A percentile compares a stretch with the other conserved stretches of the same genome.
These are phyloP conservation scores for Pseudonitzschia delicatissima DNA, from an alignment of 108 stramenopile genomes.

Conservation along the genomic window DNA sequence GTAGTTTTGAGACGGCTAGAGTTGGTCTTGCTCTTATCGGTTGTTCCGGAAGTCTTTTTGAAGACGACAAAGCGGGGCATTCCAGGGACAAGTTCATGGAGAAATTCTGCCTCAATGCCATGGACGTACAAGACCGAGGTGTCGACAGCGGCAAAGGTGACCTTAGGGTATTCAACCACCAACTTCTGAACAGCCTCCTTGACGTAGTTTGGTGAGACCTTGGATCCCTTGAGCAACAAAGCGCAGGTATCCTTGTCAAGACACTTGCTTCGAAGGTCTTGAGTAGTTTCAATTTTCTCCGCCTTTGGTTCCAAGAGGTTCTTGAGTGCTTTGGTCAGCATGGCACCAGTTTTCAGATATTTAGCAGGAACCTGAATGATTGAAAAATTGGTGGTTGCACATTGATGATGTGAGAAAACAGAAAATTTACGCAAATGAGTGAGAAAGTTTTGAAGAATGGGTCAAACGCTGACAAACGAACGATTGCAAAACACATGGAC, in stretches of 20 bases:
- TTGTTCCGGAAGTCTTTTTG: slow-evolving; percentile 69
- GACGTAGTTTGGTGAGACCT: slow-evolving; percentile 60
- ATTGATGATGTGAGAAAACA: neutral
- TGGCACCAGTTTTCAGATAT: slow-evolving; percentile 75
- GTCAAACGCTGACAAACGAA: neutral
- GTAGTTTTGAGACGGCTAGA: slow-evolving; percentile 64
- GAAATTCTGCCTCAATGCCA: slow-evolving; percentile 66
- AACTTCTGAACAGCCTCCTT: slow-evolving; percentile 81
- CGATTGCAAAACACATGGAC: neutral
- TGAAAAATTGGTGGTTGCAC: neutral
- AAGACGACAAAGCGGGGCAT: slow-evolving; percentile 81
- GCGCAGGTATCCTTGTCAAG: slow-evolving; percentile 75
- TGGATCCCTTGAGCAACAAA: slow-evolving; percentile 73
- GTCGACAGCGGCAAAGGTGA: slow-evolving; percentile 79
- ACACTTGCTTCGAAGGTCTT: slow-evolving; percentile 80
- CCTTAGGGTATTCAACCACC: slow-evolving; percentile 63
- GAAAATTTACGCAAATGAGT: neutral
- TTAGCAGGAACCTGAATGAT: slow-evolving; percentile 53
- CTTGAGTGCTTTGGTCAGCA: slow-evolving; percentile 73
- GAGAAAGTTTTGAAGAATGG: neutral
- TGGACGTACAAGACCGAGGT: slow-evolving; percentile 64
- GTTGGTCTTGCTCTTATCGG: slow-evolving; percentile 42
- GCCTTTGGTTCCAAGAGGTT: slow-evolving; percentile 71
- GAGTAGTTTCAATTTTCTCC: slow-evolving; percentile 86
- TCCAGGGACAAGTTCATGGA: slow-evolving; percentile 68